Percentiles rank a stretch among this genome's conserved stretches.
phyloP scores from a whole-genome alignment of 805 yeast species.

The Hanseniaspora mollemarum region DNA sequence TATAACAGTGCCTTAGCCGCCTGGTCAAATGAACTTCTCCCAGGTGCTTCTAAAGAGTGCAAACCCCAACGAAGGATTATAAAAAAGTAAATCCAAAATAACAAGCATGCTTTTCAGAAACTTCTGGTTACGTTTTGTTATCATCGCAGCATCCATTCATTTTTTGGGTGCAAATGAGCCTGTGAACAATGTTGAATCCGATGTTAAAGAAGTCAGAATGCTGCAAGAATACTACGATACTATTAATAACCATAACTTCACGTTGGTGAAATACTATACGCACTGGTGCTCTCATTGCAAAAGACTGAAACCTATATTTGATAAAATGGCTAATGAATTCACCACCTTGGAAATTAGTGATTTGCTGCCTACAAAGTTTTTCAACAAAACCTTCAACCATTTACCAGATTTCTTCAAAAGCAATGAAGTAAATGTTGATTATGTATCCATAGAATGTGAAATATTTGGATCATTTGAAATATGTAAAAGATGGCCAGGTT shows the following conservation, averaged over 20 bases:
- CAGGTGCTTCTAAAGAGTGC: no score
- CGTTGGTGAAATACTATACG: constrained; percentile 38
- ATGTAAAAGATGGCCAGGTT: constrained; percentile 37
- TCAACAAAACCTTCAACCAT: background rate
- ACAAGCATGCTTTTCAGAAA: background rate
- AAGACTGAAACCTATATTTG: constrained; percentile 44
- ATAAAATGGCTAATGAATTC: constrained; percentile 36
- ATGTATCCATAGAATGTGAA: constrained; percentile 29
- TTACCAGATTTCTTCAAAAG: background rate
- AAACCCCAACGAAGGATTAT: background rate
- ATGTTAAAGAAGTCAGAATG: constrained; percentile 13
- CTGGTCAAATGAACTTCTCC: no score
- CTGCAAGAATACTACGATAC: constrained; percentile 24
- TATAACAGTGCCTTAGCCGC: no score
- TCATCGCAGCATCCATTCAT: background rate
- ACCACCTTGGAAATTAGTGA: constrained; percentile 11
- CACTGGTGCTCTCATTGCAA: constrained; percentile 67
- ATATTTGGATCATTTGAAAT: constrained; percentile 24
- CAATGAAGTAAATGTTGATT: constrained; percentile 20
- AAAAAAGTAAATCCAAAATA: background rate
- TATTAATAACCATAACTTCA: constrained; percentile 24
- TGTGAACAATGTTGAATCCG: background rate
- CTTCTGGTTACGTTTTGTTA: background rate
- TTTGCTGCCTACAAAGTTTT: background rate
- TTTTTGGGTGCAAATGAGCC: background rate